Percentiles rank a stretch among this genome's conserved stretches.
Evolutionary conservation across 805 yeast species (phyloP).

Genomic region (Metschnikowia corniflorae): DNA sequence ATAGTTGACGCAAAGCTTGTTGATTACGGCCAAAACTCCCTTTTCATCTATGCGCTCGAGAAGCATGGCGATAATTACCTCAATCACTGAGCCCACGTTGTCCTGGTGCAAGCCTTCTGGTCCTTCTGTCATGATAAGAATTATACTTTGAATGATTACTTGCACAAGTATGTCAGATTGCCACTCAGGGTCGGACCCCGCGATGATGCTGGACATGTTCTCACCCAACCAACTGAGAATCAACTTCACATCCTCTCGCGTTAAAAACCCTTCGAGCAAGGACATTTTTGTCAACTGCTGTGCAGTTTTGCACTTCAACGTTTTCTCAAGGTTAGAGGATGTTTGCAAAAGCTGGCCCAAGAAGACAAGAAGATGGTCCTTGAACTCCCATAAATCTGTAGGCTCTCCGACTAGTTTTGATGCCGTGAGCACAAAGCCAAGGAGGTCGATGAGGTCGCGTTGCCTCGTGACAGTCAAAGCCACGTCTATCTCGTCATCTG

Average conservation of each 20-base stretch:
- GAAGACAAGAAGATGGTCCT: slow-evolving; percentile 66
- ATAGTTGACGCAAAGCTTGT: slow-evolving; percentile 36
- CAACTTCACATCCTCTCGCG: slow-evolving; percentile 53
- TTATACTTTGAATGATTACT: slow-evolving; percentile 55
- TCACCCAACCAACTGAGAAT: slow-evolving; percentile 65
- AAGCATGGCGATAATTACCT: slow-evolving; percentile 29
- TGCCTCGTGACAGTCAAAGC: slow-evolving; percentile 52
- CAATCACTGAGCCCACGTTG: slow-evolving; percentile 36
- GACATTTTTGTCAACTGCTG: slow-evolving; percentile 60
- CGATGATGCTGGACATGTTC: slow-evolving; percentile 42
- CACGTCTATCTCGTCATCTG: slow-evolving; percentile 19
- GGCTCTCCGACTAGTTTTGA: slow-evolving; percentile 27
- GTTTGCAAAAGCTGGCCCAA: slow-evolving; percentile 68
- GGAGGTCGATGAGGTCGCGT: slow-evolving; percentile 53
- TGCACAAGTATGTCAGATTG: slow-evolving; percentile 48
- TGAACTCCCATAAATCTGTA: slow-evolving; percentile 43
- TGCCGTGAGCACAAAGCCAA: slow-evolving; percentile 54
- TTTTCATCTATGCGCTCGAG: slow-evolving; percentile 31
- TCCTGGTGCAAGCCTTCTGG: slow-evolving; percentile 20
- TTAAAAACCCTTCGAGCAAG: slow-evolving; percentile 46
- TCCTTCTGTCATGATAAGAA: slow-evolving; percentile 36
- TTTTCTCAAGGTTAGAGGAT: slow-evolving; percentile 63
- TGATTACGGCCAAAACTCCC: slow-evolving; percentile 21
- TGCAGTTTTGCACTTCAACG: slow-evolving; percentile 63
- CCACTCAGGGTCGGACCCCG: slow-evolving; percentile 20